Percentiles rank a stretch among this genome's conserved stretches.
These are phyloP conservation scores for Penicillium sp. DNA, from an alignment of 2,329 filamentous ascomycete genomes.

Conservation along the genomic window DNA sequence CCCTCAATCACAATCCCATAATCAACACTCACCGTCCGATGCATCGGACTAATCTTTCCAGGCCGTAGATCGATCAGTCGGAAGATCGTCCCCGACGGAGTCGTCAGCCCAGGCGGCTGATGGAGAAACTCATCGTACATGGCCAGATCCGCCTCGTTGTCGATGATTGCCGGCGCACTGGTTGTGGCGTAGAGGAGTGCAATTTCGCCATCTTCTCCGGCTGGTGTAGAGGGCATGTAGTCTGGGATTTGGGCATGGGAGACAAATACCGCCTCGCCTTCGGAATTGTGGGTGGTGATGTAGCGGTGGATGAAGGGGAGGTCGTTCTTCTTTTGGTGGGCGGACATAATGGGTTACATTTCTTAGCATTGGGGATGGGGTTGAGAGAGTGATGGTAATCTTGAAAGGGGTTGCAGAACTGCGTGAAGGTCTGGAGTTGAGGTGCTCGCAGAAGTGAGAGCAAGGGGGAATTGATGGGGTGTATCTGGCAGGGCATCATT, in stretches of 20 bases:
- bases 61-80: constrained; percentile 33
- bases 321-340: constrained; percentile 20
- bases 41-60: constrained; percentile 29
- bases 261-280: constrained; percentile 34
- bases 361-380: background rate
- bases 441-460: no score
- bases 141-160: constrained; percentile 29
- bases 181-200: constrained; percentile 28
- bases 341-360: constrained; percentile 8
- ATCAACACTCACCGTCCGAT: constrained; percentile 35
- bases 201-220: constrained; percentile 27
- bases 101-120: constrained; percentile 29
- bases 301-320: constrained; percentile 32
- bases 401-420: no score
- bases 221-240: constrained; percentile 26
- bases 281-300: constrained; percentile 35
- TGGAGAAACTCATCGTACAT: constrained; percentile 31
- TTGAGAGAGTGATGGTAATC: no score
- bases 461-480: no score
- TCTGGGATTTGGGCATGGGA: constrained; percentile 29
- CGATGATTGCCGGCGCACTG: constrained; percentile 21
- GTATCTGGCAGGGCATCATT: no score
- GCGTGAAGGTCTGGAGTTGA: no score
- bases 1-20: constrained; percentile 36
- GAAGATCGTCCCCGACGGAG: constrained; percentile 27